A percentile compares a stretch with the other conserved stretches of the same genome.
Conservation (phyloP, 73 alveolate species). For the Paramecium sonneborni region DNA sequence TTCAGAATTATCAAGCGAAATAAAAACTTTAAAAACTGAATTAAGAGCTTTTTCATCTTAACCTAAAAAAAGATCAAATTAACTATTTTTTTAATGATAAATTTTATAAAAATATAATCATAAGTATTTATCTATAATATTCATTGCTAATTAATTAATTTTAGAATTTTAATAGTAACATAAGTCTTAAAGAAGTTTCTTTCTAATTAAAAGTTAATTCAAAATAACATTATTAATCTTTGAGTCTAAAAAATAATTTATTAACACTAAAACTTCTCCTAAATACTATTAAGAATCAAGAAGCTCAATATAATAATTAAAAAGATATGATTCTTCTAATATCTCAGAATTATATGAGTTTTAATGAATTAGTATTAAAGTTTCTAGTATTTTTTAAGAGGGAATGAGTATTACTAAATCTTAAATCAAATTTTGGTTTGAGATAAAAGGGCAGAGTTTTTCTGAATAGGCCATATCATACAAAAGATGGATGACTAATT, state of each 20-base stretch:
- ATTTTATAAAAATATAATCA: background rate
- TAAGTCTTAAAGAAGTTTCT: background rate
- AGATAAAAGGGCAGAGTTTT: background rate
- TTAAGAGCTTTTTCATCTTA: background rate
- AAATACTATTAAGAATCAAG: background rate
- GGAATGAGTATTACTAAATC: background rate
- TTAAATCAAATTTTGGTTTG: background rate
- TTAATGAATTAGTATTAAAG: background rate
- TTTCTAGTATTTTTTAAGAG: background rate
- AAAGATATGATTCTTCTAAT: background rate
- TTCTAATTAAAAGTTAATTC: background rate
- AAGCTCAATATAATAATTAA: background rate
- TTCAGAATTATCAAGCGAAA: background rate
- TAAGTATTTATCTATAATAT: background rate
- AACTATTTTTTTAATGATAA: conserved; percentile 3
- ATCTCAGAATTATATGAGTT: background rate
- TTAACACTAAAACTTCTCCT: background rate
- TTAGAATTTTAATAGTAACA: background rate
- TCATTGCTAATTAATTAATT: background rate
- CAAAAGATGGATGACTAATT: background rate
- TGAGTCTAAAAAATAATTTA: background rate
- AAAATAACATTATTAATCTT: background rate
- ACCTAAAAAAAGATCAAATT: conserved; percentile 25
- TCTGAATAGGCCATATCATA: background rate
- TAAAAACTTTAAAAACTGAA: background rate